Conservation (phyloP, 495 filamentous ascomycete species). For the Penicillium bialowiezense region DNA sequence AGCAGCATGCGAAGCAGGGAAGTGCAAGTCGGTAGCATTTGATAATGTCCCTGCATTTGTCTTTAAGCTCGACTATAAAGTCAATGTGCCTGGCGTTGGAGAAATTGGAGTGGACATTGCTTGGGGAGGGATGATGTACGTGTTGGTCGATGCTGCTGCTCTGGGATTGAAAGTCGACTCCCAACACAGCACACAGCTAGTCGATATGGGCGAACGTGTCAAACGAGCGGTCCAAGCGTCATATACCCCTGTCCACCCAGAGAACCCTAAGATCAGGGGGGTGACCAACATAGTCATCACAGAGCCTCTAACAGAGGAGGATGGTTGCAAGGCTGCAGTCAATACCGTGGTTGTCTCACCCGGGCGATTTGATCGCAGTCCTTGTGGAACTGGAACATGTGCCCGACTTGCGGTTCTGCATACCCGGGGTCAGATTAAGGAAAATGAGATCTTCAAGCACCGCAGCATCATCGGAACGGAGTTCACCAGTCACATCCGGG, state of each 20-base stretch:
- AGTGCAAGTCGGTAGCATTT: conserved; percentile 34
- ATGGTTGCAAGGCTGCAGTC: conserved; percentile 17
- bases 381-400: conserved; percentile 36
- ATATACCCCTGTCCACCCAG: conserved; percentile 31
- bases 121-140: conserved; percentile 37
- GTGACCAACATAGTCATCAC: conserved; percentile 30
- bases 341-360: conserved; percentile 36
- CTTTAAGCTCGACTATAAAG: conserved; percentile 28
- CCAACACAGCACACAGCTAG: conserved; percentile 14
- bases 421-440: conserved; percentile 23
- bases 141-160: conserved; percentile 28
- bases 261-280: conserved; percentile 27
- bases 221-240: conserved; percentile 24
- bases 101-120: conserved; percentile 30
- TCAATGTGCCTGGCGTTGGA: conserved; percentile 29
- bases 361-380: conserved; percentile 35
- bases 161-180: conserved; percentile 23
- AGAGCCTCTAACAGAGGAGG: conserved; percentile 16
- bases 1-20: conserved; percentile 32
- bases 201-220: conserved; percentile 31
- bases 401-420: conserved; percentile 35
- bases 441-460: conserved; percentile 29
- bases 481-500: conserved; percentile 27
- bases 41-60: conserved; percentile 37
- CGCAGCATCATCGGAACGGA: conserved; percentile 30